These are phyloP conservation scores for Rosa hybrid DNA, from an alignment of 331 rosid species.

Conservation along the genomic window DNA sequence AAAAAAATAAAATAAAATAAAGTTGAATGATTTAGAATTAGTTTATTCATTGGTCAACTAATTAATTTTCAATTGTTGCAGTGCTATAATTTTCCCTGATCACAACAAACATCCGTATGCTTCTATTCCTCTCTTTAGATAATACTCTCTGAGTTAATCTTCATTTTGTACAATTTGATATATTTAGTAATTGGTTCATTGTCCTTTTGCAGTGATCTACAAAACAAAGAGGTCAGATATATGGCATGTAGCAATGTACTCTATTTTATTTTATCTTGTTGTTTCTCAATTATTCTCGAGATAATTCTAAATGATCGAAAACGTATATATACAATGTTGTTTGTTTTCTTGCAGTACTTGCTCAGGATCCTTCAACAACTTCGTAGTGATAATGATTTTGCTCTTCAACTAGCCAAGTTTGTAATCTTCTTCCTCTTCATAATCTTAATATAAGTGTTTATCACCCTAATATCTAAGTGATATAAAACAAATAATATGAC, in stretches of 20 bases:
- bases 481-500: neutral
- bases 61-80: constrained; percentile 22
- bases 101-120: constrained; percentile 30
- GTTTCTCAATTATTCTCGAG: neutral
- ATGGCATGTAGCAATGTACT: constrained; percentile 17
- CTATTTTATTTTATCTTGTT: neutral
- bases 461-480: neutral
- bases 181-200: constrained; percentile 1
- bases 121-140: neutral
- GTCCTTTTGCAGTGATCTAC: constrained; percentile 36
- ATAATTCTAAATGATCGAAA: neutral
- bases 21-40: neutral
- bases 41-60: neutral
- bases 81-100: constrained; percentile 57
- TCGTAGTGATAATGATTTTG: constrained; percentile 40
- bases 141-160: neutral
- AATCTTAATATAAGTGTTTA: neutral
- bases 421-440: neutral
- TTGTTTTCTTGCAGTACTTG: constrained; percentile 33
- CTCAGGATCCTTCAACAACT: constrained; percentile 40
- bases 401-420: constrained; percentile 43
- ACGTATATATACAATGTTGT: neutral
- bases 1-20: neutral
- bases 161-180: neutral
- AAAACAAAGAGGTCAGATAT: constrained; percentile 44